Evolutionary conservation across 2,329 filamentous ascomycete species (phyloP), one percentile per base, ranked within the genome.

Genomic region (Cytospora mali): DNA sequence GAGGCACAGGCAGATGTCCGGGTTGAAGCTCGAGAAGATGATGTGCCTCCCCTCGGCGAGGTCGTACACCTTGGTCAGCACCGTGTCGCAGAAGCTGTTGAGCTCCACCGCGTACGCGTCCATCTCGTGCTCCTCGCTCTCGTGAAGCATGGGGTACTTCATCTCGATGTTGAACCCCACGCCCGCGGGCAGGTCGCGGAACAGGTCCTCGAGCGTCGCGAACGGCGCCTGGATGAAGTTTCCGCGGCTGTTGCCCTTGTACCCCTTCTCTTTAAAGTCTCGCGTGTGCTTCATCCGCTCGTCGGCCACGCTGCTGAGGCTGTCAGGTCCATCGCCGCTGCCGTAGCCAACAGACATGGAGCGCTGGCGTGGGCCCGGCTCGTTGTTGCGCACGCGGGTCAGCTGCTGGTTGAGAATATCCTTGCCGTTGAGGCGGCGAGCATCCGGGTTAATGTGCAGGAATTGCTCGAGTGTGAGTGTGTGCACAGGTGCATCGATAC

Each of bases 111-210:
- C 93, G 72, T 97, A 97, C 3, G 91, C 91, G 74, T 97, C 94
- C 93, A 98, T 97, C 69, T 96, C 92, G 68, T 97, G 91, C 74
- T 96, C 91, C 75, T 97, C 92, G 63, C 88, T 92, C 80, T 99
- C 96, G 74, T 94, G 90, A 49, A 99, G 85, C 93, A 98, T 98
- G 6, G 95, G 95, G 73, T 99, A 99, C 77, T 99, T 98, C 84
- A 99, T 91, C 79, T 99, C 95, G 69, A 99, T 96, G 76, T 99
- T 98, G 83, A 99, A 99, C 16, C 95, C 93, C 25, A 96, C 90
- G 16, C 86, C 82, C 66, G 90, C 84, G 0, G 93, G 92, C 0
- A 99, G 79, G 72, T 93, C 89, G 70, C 86, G 85, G 78, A 99
- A 97, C 73, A 98, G 88, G 66, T 97, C 92, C 75, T 97, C 93